A percentile compares a stretch with the other conserved stretches of the same genome.
These are phyloP conservation scores for Porogramme epimiltina DNA, from an alignment of 1,284 basidiomycete genomes.

Conservation along the genomic window DNA sequence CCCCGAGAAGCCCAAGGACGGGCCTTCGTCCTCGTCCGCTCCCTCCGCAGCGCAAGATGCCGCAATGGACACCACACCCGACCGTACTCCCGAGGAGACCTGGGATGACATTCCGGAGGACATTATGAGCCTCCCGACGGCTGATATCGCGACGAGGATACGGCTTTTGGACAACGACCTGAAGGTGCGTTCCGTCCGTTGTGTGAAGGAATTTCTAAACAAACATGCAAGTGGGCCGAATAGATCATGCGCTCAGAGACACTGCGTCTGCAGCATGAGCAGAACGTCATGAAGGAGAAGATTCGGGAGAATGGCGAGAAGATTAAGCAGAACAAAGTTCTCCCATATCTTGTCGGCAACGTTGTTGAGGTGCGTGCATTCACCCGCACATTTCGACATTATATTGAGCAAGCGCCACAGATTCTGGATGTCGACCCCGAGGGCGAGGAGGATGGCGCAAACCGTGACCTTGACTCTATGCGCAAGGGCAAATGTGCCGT, in stretches of 20 bases:
- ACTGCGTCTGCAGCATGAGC: conserved; percentile 90
- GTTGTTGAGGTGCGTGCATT: conserved; percentile 81
- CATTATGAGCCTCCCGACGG: conserved; percentile 69
- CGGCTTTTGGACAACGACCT: conserved; percentile 94
- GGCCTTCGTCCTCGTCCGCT: conserved; percentile 35
- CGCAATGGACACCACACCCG: conserved; percentile 74
- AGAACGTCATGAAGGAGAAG: conserved; percentile 96
- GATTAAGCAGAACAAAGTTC: conserved; percentile 99
- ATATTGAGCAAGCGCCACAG: conserved; percentile 41
- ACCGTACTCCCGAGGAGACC: conserved; percentile 70
- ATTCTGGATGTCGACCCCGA: conserved; percentile 95
- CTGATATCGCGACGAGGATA: conserved; percentile 86
- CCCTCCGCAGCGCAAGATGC: conserved; percentile 39
- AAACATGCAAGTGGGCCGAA: too few species aligned
- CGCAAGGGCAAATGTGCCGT: conserved; percentile 98
- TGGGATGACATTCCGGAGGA: conserved; percentile 87
- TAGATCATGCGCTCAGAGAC: conserved; percentile 97
- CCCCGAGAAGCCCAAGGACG: conserved; percentile 52
- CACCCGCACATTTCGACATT: background rate
- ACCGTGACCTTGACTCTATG: conserved; percentile 91
- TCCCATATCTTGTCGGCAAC: conserved; percentile 98
- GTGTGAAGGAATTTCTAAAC: background rate
- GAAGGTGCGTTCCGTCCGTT: conserved; percentile 58
- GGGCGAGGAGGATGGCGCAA: conserved; percentile 90
- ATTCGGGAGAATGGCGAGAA: conserved; percentile 98